Conservation (phyloP, 1,284 basidiomycete species). For the Papiliotrema laurentii region DNA sequence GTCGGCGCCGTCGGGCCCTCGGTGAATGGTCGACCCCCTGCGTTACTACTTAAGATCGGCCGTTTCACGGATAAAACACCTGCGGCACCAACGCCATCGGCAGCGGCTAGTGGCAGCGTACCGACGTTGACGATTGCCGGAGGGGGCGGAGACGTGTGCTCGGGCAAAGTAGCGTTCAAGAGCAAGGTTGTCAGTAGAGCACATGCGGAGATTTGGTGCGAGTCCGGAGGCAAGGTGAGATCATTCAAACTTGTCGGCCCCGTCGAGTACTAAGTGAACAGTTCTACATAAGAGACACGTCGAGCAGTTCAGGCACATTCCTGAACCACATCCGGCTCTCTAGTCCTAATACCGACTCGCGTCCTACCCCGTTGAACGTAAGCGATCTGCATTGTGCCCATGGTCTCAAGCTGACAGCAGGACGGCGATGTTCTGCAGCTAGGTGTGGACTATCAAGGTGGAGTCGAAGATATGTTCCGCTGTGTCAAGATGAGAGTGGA, state of each 20-base stretch:
- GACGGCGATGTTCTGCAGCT: slow-evolving; percentile 95
- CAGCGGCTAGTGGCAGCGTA: slow-evolving; percentile 8
- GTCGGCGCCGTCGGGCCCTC: slow-evolving; percentile 19
- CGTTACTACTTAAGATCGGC: slow-evolving; percentile 71
- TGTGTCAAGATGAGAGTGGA: slow-evolving; percentile 96
- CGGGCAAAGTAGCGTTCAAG: slow-evolving; percentile 88
- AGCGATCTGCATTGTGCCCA: neutral
- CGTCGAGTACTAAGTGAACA: slow-evolving; percentile 21
- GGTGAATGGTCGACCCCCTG: slow-evolving; percentile 50
- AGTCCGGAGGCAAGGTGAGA: slow-evolving; percentile 53
- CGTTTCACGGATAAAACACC: slow-evolving; percentile 70
- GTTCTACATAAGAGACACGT: slow-evolving; percentile 90
- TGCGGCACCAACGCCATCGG: slow-evolving; percentile 4
- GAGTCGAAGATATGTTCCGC: slow-evolving; percentile 95
- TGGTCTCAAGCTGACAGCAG: slow-evolving; percentile 10
- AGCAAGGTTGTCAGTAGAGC: slow-evolving; percentile 91
- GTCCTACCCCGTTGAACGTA: slow-evolving; percentile 68
- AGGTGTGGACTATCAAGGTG: slow-evolving; percentile 97
- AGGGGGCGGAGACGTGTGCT: slow-evolving; percentile 57
- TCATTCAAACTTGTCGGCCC: neutral
- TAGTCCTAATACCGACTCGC: slow-evolving; percentile 73
- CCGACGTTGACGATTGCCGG: slow-evolving; percentile 24
- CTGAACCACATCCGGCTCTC: slow-evolving; percentile 89
- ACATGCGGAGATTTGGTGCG: slow-evolving; percentile 92
- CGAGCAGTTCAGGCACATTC: slow-evolving; percentile 87